Evolutionary conservation across 208 protist species (phyloP), one percentile per base, ranked within the genome.

Genomic region (Trypanosoma vivax): DNA sequence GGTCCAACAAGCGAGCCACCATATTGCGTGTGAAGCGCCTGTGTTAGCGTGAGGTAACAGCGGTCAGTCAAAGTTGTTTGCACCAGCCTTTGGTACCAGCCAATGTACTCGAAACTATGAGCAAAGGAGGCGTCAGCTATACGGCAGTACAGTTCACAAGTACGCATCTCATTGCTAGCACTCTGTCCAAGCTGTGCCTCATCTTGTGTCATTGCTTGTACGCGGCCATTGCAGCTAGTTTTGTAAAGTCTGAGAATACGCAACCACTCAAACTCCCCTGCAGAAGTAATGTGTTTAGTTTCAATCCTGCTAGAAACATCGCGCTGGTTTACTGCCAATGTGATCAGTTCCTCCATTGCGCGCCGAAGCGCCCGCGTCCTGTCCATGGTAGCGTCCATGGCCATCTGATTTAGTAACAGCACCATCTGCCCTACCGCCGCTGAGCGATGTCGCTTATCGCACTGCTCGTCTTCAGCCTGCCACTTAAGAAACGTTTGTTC

Each of bases 51-150:
- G 23, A 99, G 78, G 83, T 99, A 99, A 68, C 95, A 98, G 50
- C 91, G 76, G 77, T 99, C 98, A 5, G 98, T 99, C 4, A 99
- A 80, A 23, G 97, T 94, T 16, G 98, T 99, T 75, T 99, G 96
- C 45, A 99, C 99, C 0, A 99, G 84, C 5, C 94, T 84, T 40
- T 99, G 94, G 39, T 83, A 77, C 24, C 95, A 78, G 29, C 99
- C 99, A 5, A 98, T 82, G 80, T 99, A 99, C 79, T 99, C 98
- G 66, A 98, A 99, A 18, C 96, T 95, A 65, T 99, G 99, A 24
- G 58, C 31, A 56, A 99, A 94, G 5, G 50, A 54, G 5, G 97
- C 96, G 66, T 99, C 94, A 7, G 97, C 97, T 72, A 99, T 98
- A 33, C 84, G 75, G 50, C 98, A 98, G 33, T 77, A 64, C 6